Percentiles rank a stretch among this genome's conserved stretches.
Evolutionary conservation across 2,329 filamentous ascomycete genomes (phyloP).

Genomic region (Monilinia fructicola): DNA sequence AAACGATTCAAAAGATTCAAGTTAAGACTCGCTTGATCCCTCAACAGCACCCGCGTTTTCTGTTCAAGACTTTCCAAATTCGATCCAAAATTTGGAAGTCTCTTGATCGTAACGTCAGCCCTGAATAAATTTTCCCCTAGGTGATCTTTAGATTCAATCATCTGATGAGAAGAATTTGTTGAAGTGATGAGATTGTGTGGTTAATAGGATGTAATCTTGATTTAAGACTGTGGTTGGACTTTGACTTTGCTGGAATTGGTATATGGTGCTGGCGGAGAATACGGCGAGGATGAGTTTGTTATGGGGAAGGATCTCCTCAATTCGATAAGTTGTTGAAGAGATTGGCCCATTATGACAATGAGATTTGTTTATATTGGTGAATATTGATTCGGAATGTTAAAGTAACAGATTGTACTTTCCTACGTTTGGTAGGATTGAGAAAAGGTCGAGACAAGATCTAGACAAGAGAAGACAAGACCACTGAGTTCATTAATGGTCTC

Average conservation of each 20-base stretch:
- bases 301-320: too few relatives aligned
- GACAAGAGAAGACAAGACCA: too few relatives aligned
- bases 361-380: too few relatives aligned
- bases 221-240: neutral
- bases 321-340: too few relatives aligned
- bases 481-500: too few relatives aligned
- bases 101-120: neutral
- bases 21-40: slow-evolving; percentile 8
- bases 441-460: too few relatives aligned
- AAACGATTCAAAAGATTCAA: neutral
- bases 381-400: too few relatives aligned
- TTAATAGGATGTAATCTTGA: neutral
- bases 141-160: neutral
- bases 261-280: neutral
- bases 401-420: too few relatives aligned
- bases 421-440: too few relatives aligned
- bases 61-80: neutral
- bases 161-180: too few relatives aligned
- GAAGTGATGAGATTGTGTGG: neutral
- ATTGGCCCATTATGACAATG: too few relatives aligned
- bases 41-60: neutral
- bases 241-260: neutral
- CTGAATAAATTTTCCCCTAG: neutral
- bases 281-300: neutral
- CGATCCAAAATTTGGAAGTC: neutral